Percentiles rank a stretch among this genome's conserved stretches.
Evolutionary conservation across 306 rosid genomes (phyloP).

Genomic region (Albizia julibrissin): DNA sequence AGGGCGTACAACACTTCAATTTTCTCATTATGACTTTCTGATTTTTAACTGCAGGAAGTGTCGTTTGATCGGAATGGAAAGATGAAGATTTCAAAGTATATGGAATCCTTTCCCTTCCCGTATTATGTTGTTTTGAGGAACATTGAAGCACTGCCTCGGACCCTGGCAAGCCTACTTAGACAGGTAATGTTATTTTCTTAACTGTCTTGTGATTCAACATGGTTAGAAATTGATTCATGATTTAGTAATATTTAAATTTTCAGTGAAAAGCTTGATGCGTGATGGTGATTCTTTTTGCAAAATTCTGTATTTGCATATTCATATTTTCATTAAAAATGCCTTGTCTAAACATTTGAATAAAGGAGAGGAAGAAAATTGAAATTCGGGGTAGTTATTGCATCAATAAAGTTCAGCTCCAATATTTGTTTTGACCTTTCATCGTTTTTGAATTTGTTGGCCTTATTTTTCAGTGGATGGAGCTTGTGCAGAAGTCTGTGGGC

Average conservation of each 20-base stretch:
- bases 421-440: not conserved
- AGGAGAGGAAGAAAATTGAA: not conserved
- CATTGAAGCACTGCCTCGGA: slow-evolving; percentile 83
- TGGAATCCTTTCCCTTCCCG: slow-evolving; percentile 92
- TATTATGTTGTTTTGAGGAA: slow-evolving; percentile 70
- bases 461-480: slow-evolving; percentile 85
- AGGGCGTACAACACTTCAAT: not conserved
- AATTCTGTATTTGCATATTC: not conserved
- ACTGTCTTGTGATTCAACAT: not conserved
- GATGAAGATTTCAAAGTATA: slow-evolving; percentile 52
- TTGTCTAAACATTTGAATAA: not conserved
- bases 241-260: not conserved
- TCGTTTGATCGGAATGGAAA: slow-evolving; percentile 47
- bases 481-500: slow-evolving; percentile 61
- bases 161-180: slow-evolving; percentile 78
- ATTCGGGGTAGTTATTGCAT: not conserved
- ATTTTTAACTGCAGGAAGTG: slow-evolving; percentile 55
- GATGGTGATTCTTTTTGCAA: not conserved
- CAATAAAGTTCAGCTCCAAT: not conserved
- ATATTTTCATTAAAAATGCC: not conserved
- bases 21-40: slow-evolving; percentile 13
- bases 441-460: slow-evolving; percentile 18
- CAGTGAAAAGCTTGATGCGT: not conserved
- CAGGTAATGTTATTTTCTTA: slow-evolving; percentile 51
- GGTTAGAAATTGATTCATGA: not conserved